Evolutionary conservation across 2,329 filamentous ascomycete genomes (phyloP).

Genomic region (Grosmannia clavigera): DNA sequence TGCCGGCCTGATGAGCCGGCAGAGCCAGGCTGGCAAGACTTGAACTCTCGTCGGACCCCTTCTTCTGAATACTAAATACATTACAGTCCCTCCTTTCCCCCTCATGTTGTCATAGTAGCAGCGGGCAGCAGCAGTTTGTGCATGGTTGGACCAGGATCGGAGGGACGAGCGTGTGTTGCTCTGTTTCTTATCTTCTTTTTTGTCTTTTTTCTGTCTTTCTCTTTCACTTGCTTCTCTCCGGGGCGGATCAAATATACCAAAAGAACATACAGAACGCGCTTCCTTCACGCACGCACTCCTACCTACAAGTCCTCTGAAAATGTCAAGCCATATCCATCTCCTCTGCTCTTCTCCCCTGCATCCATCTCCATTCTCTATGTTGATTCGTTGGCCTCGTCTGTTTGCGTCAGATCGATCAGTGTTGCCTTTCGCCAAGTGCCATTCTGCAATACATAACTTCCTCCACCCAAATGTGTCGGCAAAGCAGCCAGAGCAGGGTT

Average conservation of each 20-base stretch:
- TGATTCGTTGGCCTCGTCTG: neutral
- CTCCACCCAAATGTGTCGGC: neutral
- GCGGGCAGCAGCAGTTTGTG: neutral
- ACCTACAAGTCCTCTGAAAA: neutral
- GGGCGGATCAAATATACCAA: neutral
- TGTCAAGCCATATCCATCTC: neutral
- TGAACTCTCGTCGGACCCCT: neutral
- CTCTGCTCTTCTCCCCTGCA: too few relatives aligned
- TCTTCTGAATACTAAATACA: neutral
- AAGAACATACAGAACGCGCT: neutral
- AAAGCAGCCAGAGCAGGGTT: constrained; percentile 13
- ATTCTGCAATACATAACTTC: constrained; percentile 12
- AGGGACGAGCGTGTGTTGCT: neutral
- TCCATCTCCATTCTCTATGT: too few relatives aligned
- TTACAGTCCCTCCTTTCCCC: neutral
- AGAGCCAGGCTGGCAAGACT: constrained; percentile 10
- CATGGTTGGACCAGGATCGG: neutral
- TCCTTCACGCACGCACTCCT: neutral
- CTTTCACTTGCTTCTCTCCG: neutral
- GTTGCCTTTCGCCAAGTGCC: constrained; percentile 13
- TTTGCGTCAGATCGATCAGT: constrained; percentile 9
- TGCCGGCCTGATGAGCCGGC: constrained; percentile 43
- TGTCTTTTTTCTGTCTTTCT: neutral
- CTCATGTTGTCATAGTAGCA: neutral
- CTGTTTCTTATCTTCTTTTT: neutral